Evolutionary conservation across 176 grass and related monocot species (phyloP).

Genomic region (Tillandsia leiboldiana): DNA sequence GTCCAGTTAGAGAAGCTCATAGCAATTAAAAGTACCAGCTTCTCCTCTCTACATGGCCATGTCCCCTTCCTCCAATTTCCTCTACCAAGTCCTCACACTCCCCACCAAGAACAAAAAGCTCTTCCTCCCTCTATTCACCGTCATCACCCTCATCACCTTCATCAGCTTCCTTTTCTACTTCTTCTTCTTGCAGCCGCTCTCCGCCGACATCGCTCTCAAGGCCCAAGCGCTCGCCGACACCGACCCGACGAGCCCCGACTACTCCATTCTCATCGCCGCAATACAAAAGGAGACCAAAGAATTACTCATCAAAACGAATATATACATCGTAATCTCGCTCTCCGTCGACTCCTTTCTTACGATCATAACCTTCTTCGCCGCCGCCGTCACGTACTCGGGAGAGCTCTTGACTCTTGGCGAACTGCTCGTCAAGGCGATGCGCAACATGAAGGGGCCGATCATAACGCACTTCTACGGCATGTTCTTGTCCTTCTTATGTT

Average conservation of each 20-base stretch:
- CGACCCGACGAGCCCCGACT: slow-evolving; percentile 17
- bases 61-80: slow-evolving; percentile 20
- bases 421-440: background rate
- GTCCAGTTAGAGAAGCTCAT: no score
- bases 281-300: background rate
- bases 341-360: slow-evolving; percentile 22
- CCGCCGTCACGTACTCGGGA: slow-evolving; percentile 20
- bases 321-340: slow-evolving; percentile 18
- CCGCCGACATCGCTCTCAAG: slow-evolving; percentile 16
- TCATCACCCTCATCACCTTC: slow-evolving; percentile 22
- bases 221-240: slow-evolving; percentile 17
- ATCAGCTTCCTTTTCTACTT: slow-evolving; percentile 31
- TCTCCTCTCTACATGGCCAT: slow-evolving; percentile 8
- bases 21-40: no score
- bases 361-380: slow-evolving; percentile 31
- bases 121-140: slow-evolving; percentile 26
- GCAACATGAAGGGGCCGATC: background rate
- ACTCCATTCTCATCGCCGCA: slow-evolving; percentile 8
- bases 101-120: slow-evolving; percentile 6
- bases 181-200: slow-evolving; percentile 33
- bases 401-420: slow-evolving; percentile 4
- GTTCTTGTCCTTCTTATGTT: no score
- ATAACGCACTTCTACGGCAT: background rate
- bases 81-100: slow-evolving; percentile 26
- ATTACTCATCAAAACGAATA: slow-evolving; percentile 4